Evolutionary conservation across 192 early-diverging fungal genomes (phyloP).

Genomic region (Entophlyctis luteolus): DNA sequence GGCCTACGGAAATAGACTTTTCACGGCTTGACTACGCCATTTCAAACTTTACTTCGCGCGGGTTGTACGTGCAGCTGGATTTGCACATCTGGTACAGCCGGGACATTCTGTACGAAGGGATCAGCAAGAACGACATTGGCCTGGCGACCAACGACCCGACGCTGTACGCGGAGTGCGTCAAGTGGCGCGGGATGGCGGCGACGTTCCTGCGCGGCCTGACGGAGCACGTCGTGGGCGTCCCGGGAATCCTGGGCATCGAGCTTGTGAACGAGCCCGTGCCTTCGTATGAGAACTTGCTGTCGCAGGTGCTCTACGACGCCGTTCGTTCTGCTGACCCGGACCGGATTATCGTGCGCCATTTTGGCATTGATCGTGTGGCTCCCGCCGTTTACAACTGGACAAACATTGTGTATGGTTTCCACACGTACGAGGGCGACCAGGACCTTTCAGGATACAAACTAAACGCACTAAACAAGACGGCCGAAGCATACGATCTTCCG

Average conservation of each 20-base stretch:
- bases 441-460: neutral
- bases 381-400: neutral
- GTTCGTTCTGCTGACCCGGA: neutral
- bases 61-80: neutral
- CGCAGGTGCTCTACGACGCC: neutral
- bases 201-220: neutral
- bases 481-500: neutral
- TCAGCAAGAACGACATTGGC: neutral
- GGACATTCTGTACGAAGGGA: neutral
- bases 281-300: neutral
- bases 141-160: neutral
- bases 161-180: neutral
- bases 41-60: neutral
- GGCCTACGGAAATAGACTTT: neutral
- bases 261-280: slow-evolving; percentile 1
- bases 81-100: neutral
- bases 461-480: neutral
- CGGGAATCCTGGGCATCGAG: neutral
- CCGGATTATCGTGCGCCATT: neutral
- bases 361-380: neutral
- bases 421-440: neutral
- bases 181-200: neutral
- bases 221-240: neutral
- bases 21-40: neutral
- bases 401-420: slow-evolving; percentile 2